These are phyloP conservation scores for Gynandropsis gynandra DNA, from an alignment of 345 rosid genomes.

Conservation along the genomic window DNA sequence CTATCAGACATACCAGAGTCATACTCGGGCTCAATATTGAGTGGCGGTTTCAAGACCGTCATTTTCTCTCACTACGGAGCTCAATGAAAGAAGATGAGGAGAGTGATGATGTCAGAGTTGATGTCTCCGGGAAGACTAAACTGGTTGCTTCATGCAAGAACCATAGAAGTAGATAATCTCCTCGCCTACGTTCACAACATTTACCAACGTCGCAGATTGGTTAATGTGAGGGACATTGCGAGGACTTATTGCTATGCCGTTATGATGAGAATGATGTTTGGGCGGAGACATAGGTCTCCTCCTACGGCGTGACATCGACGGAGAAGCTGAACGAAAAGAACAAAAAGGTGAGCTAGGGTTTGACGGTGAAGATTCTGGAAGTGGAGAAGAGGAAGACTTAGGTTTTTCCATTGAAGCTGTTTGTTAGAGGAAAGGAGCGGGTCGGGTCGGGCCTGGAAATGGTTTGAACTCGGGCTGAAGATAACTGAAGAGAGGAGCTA, in stretches of 20 bases:
- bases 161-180: slow-evolving; percentile 31
- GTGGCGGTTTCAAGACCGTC: slow-evolving; percentile 7
- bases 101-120: slow-evolving; percentile 15
- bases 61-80: slow-evolving; percentile 12
- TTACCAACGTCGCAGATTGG: not conserved
- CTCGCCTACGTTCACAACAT: slow-evolving; percentile 23
- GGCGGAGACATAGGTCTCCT: not conserved
- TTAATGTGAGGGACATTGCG: not conserved
- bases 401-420: too few species aligned
- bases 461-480: too few species aligned
- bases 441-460: too few species aligned
- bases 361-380: too few species aligned
- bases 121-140: not conserved
- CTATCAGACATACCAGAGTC: slow-evolving; percentile 17
- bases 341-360: too few species aligned
- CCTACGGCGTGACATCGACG: too few species aligned
- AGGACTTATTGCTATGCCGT: not conserved
- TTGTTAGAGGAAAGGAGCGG: too few species aligned
- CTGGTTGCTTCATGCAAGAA: slow-evolving; percentile 25
- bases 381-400: too few species aligned
- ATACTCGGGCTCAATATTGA: not conserved
- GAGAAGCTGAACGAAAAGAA: too few species aligned
- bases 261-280: not conserved
- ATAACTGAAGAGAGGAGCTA: too few species aligned
- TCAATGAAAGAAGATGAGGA: slow-evolving; percentile 30